Conservation (phyloP, 2,329 filamentous ascomycete species). For the Zopfia rhizophila region DNA sequence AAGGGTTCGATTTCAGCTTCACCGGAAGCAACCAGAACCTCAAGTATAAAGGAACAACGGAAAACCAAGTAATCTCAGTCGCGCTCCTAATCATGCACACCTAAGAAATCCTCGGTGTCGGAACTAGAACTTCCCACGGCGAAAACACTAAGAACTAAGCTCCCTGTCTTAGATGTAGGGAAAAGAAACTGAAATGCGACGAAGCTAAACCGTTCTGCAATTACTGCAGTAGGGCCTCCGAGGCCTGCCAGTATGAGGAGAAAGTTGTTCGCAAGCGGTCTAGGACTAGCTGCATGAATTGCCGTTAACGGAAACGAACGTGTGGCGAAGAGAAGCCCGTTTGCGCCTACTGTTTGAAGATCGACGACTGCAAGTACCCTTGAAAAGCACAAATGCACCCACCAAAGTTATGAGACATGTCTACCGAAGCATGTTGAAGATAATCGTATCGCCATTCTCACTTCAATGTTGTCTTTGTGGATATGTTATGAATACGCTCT, state of each 20-base stretch:
- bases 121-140: conserved; percentile 14
- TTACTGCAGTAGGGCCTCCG: conserved; percentile 40
- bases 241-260: conserved; percentile 42
- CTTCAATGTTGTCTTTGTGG: no score
- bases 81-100: conserved; percentile 20
- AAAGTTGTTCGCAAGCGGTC: conserved; percentile 33
- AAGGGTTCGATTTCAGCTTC: conserved; percentile 16
- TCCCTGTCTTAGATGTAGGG: conserved; percentile 30
- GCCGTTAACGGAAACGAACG: conserved; percentile 39
- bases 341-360: conserved; percentile 40
- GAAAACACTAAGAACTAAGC: conserved; percentile 26
- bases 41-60: conserved; percentile 28
- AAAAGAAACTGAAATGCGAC: conserved; percentile 46
- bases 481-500: no score
- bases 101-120: conserved; percentile 18
- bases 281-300: conserved; percentile 43
- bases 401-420: no score
- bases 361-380: conserved; percentile 41
- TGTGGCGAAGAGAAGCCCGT: conserved; percentile 44
- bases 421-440: no score
- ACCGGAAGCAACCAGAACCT: conserved; percentile 13
- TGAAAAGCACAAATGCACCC: no score
- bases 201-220: conserved; percentile 41
- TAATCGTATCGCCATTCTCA: no score
- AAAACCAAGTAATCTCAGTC: conserved; percentile 28